These are phyloP conservation scores for Neocucurbitaria cava DNA, from an alignment of 2,329 filamentous ascomycete genomes.

Conservation along the genomic window DNA sequence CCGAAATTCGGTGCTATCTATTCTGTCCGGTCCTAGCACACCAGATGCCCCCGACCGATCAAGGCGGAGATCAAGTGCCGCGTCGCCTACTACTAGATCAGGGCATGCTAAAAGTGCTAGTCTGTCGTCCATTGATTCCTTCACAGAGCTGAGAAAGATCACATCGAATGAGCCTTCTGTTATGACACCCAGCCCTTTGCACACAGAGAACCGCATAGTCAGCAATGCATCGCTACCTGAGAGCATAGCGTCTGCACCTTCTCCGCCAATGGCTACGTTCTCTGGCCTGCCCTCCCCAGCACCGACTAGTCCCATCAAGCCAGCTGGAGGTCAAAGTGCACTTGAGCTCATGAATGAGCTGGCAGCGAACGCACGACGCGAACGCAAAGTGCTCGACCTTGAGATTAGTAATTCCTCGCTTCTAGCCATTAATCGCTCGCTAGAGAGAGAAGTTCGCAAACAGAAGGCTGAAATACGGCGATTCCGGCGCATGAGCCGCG, in stretches of 20 bases:
- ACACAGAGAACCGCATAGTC: slow-evolving; percentile 40
- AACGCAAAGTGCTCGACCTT: slow-evolving; percentile 93
- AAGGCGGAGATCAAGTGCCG: slow-evolving; percentile 42
- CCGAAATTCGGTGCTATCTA: slow-evolving; percentile 42
- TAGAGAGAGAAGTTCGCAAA: slow-evolving; percentile 90
- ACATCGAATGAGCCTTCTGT: slow-evolving; percentile 29
- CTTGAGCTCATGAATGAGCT: slow-evolving; percentile 73
- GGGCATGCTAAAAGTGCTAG: slow-evolving; percentile 51
- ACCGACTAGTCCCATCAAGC: slow-evolving; percentile 66
- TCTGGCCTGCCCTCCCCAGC: slow-evolving; percentile 36
- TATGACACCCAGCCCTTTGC: slow-evolving; percentile 40
- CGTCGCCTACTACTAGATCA: slow-evolving; percentile 34
- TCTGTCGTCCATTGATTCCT: slow-evolving; percentile 56
- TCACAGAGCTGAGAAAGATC: slow-evolving; percentile 40
- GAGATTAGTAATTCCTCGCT: slow-evolving; percentile 97
- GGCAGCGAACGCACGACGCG: slow-evolving; percentile 85
- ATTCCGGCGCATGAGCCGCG: slow-evolving; percentile 83
- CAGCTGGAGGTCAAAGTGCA: slow-evolving; percentile 53
- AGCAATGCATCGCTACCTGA: slow-evolving; percentile 37
- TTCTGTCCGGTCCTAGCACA: slow-evolving; percentile 35
- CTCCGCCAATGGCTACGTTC: slow-evolving; percentile 27
- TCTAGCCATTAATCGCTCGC: slow-evolving; percentile 89
- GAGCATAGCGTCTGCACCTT: slow-evolving; percentile 33
- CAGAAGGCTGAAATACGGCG: slow-evolving; percentile 87
- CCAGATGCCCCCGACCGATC: slow-evolving; percentile 32